Conservation (phyloP, 2,329 filamentous ascomycete genomes). For the Diaporthe citrichinensis region DNA sequence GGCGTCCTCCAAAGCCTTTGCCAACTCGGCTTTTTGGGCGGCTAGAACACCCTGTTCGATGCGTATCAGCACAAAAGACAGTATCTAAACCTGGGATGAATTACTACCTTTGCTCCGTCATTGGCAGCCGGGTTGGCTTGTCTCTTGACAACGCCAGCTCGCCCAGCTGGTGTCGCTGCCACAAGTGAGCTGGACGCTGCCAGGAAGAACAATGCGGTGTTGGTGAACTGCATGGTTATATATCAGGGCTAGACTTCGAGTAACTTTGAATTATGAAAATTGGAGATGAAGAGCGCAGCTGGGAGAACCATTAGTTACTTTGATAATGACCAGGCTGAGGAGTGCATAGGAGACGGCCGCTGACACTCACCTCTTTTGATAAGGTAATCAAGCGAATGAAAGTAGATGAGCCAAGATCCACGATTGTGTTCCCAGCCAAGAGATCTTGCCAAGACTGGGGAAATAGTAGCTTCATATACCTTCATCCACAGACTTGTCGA, state of each 20-base stretch:
- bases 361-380: conserved; percentile 7
- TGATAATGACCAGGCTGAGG: not conserved
- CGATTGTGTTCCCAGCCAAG: not conserved
- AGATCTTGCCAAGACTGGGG: not conserved
- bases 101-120: conserved; percentile 14
- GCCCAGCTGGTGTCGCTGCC: conserved; percentile 11
- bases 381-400: conserved; percentile 1
- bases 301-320: not conserved
- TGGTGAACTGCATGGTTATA: not conserved
- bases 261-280: not conserved
- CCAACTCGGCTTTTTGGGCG: conserved; percentile 20
- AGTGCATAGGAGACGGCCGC: not conserved
- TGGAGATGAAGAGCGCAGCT: conserved; percentile 3
- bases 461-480: not conserved
- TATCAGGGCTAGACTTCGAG: fast-evolving
- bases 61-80: not conserved
- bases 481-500: not conserved
- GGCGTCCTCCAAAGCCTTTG: not conserved
- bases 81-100: not conserved
- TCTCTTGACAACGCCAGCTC: not conserved
- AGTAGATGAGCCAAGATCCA: not conserved
- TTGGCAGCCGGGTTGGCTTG: conserved; percentile 25
- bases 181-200: conserved; percentile 20
- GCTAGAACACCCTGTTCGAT: conserved; percentile 6
- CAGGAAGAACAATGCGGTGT: not conserved